phyloP scores from a whole-genome alignment of 108 stramenopile genomes.

The Seminavis robusta region DNA sequence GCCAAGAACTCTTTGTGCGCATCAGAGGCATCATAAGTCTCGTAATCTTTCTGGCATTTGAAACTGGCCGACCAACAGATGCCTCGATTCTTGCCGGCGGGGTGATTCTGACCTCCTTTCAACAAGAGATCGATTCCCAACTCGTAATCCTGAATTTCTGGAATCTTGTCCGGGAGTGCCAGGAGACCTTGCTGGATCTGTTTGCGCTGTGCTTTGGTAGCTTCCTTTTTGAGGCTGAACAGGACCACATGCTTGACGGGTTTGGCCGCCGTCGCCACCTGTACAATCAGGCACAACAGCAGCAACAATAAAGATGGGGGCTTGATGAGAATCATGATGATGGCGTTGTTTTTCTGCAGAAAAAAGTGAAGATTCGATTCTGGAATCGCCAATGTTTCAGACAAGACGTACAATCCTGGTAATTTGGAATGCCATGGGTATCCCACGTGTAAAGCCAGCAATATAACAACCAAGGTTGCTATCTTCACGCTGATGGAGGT shows the following conservation, averaged over 20 bases:
- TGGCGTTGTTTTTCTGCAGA: no score
- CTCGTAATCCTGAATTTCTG: slow-evolving; percentile 5
- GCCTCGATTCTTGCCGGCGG: slow-evolving; percentile 18
- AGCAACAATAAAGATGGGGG: no score
- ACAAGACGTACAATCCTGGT: no score
- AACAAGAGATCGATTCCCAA: slow-evolving; percentile 13
- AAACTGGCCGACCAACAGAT: slow-evolving; percentile 15
- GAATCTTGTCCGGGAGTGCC: slow-evolving; percentile 10
- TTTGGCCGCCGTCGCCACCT: no score
- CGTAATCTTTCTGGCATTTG: slow-evolving; percentile 11
- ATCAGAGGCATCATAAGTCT: slow-evolving; percentile 7
- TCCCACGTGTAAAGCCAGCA: no score
- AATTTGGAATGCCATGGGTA: no score
- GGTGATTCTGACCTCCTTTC: slow-evolving; percentile 23
- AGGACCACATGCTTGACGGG: slow-evolving; percentile 3
- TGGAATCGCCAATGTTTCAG: no score
- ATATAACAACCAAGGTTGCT: no score
- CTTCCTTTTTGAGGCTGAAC: background rate
- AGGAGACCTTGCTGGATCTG: slow-evolving; percentile 15
- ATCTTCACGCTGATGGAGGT: no score
- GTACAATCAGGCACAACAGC: no score
- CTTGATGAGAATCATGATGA: no score
- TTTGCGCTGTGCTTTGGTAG: background rate
- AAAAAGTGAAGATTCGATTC: no score
- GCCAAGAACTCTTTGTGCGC: slow-evolving; percentile 12